Percentiles rank a stretch among this genome's conserved stretches.
phyloP scores from a whole-genome alignment of 305 asterid species.

The Withania somnifera region DNA sequence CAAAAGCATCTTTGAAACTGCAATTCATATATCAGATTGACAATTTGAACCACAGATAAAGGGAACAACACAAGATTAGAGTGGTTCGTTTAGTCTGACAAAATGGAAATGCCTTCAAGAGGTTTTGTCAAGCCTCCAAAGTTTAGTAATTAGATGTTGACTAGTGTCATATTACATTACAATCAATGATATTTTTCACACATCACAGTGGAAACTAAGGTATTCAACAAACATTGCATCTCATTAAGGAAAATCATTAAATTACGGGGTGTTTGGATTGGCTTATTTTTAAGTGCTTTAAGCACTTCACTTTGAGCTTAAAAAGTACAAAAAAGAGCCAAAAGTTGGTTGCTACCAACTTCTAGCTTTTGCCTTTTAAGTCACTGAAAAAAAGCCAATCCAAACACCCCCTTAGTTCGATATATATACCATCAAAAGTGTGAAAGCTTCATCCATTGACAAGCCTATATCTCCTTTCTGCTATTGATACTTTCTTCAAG shows the following conservation, averaged over 20 bases:
- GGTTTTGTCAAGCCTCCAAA: neutral
- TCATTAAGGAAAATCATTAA: neutral
- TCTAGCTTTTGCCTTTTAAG: no score
- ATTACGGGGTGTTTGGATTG: no score
- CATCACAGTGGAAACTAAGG: neutral
- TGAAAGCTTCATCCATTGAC: neutral
- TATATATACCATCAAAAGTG: neutral
- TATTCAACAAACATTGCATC: neutral
- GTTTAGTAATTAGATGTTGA: neutral
- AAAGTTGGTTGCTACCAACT: no score
- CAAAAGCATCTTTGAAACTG: conserved; percentile 87
- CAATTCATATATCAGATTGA: conserved; percentile 16
- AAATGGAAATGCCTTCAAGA: neutral
- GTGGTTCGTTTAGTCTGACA: neutral
- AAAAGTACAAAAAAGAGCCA: no score
- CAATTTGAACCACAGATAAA: conserved; percentile 11
- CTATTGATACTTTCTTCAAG: neutral
- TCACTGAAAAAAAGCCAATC: no score
- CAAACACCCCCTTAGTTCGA: no score
- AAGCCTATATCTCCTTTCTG: neutral
- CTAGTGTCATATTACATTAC: neutral
- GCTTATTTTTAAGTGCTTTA: no score
- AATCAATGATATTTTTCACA: neutral
- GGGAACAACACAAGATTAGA: neutral
- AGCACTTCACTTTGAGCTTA: no score